phyloP scores from a whole-genome alignment of 2,329 filamentous ascomycete species.

The Ciborinia camelliae region DNA sequence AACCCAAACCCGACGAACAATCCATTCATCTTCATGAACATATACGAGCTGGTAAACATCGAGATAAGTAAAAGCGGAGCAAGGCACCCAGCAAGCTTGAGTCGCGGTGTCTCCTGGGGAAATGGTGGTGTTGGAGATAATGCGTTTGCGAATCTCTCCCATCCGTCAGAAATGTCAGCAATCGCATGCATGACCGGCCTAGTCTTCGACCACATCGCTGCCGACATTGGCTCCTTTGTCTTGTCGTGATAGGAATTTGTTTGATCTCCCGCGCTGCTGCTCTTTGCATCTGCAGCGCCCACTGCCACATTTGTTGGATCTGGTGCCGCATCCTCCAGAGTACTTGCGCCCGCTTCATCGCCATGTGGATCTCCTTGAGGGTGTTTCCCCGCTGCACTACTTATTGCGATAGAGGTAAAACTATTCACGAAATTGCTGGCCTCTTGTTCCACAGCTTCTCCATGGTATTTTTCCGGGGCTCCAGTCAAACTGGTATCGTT shows the following conservation, averaged over 20 bases:
- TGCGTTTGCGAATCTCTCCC: conserved; percentile 62
- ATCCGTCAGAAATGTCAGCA: conserved; percentile 57
- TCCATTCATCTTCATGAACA: conserved; percentile 61
- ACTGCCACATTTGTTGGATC: conserved; percentile 58
- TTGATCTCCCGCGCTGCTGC: conserved; percentile 49
- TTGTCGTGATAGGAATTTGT: conserved; percentile 60
- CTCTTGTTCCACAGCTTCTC: conserved; percentile 79
- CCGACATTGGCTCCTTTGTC: conserved; percentile 74
- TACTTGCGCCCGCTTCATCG: conserved; percentile 25
- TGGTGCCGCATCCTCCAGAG: conserved; percentile 52
- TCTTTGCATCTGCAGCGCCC: conserved; percentile 50
- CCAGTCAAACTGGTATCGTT: conserved; percentile 76
- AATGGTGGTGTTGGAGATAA: conserved; percentile 64
- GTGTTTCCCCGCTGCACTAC: conserved; percentile 73
- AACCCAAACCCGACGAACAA: conserved; percentile 71
- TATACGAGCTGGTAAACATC: conserved; percentile 54
- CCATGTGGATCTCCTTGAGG: conserved; percentile 57
- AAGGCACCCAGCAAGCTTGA: conserved; percentile 53
- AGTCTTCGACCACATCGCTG: conserved; percentile 73
- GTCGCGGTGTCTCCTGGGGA: conserved; percentile 48
- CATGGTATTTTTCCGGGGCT: conserved; percentile 77
- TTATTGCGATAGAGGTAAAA: conserved; percentile 68
- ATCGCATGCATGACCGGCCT: conserved; percentile 67
- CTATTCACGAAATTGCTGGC: conserved; percentile 76
- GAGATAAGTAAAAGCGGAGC: conserved; percentile 51